Base-by-base conservation (phyloP, 192 early-diverging fungal species). In the Backusella australiensis region DNA sequence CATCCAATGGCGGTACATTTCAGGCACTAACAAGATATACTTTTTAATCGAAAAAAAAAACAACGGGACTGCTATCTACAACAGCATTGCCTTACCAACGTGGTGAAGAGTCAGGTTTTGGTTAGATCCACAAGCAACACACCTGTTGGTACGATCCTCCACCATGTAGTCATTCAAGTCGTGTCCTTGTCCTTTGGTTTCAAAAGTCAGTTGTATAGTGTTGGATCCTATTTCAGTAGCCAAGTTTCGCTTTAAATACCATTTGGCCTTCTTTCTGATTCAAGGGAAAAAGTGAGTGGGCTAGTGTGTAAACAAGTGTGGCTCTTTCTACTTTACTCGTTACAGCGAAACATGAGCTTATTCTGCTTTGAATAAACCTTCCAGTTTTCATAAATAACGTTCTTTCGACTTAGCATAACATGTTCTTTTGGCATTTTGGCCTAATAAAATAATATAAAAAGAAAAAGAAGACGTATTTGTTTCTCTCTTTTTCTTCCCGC, bases 1-100 rank as follows among this genome's bases (percentile, higher is more conserved):
- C 82, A 84, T 84, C 41, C 67, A 75, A 11, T 69, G 80, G 26
- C 82, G 70, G 67, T 84, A 84, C 79, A 84, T 81, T n/a, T 84
- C 80, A 52, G 82, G 82, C 14, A 84, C 77, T 77, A 69, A 6
- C 17, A n/a, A 59, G 9, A 11, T 4, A 34, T 44, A 69, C 6
- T 23, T 66, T 38, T 39, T 39, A 39, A 39, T 39, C 3, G 9
- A 7, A 17, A 53, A 52, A 2, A 6, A 41, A 23, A 29, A 26
- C 0, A 6, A 46, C 34, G 6, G 39, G 38, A 19, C 41, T 65
- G 4, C 2, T 39, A 26, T 41, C 1, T 74, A 59, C 23, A 59
- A 59, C 53, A 21, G n/a, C 52, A 63, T 12, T 12, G 11, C 29
- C 26, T 67, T 77, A 77, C 79, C 75, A 4, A 84, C 80, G 65